Evolutionary conservation across 192 early-diverging fungal species (phyloP).

Genomic region (Podila epicladia): DNA sequence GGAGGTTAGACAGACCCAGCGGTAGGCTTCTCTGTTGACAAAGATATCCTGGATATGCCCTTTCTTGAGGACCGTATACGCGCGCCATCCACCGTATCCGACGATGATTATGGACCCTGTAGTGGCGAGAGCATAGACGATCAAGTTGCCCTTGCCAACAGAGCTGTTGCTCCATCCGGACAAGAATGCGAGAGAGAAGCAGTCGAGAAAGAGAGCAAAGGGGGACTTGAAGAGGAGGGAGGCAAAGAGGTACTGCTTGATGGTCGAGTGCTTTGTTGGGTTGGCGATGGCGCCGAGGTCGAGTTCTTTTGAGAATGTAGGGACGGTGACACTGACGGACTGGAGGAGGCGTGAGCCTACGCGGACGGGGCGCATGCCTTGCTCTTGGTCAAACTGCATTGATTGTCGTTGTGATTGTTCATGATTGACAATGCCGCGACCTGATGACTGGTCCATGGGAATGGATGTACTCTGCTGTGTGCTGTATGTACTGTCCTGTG

Average conservation of each 20-base stretch:
- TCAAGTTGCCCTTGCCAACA: constrained; percentile 13
- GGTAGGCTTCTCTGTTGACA: constrained; percentile 43
- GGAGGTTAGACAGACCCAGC: constrained; percentile 35
- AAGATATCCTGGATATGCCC: constrained; percentile 38
- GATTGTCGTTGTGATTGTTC: too few species aligned
- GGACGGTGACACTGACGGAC: constrained; percentile 19
- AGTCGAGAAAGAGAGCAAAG: constrained; percentile 25
- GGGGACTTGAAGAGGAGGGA: constrained; percentile 39
- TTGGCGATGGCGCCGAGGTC: constrained; percentile 37
- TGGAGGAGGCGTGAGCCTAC: constrained; percentile 37
- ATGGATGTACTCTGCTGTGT: neutral
- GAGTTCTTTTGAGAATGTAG: constrained; percentile 34
- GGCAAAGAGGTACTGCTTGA: constrained; percentile 46
- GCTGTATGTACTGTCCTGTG: neutral
- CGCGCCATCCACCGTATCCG: constrained; percentile 33
- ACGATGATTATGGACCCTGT: constrained; percentile 17
- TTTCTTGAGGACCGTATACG: constrained; percentile 15
- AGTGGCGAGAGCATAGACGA: constrained; percentile 30
- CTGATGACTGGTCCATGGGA: neutral
- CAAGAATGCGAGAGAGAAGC: constrained; percentile 24
- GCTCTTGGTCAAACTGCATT: neutral
- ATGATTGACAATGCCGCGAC: neutral
- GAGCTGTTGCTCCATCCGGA: constrained; percentile 19
- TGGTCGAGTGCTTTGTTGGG: constrained; percentile 23
- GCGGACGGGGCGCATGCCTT: constrained; percentile 14